Conservation (phyloP, 2,329 filamentous ascomycete genomes). For the Monosporascus ibericus region DNA sequence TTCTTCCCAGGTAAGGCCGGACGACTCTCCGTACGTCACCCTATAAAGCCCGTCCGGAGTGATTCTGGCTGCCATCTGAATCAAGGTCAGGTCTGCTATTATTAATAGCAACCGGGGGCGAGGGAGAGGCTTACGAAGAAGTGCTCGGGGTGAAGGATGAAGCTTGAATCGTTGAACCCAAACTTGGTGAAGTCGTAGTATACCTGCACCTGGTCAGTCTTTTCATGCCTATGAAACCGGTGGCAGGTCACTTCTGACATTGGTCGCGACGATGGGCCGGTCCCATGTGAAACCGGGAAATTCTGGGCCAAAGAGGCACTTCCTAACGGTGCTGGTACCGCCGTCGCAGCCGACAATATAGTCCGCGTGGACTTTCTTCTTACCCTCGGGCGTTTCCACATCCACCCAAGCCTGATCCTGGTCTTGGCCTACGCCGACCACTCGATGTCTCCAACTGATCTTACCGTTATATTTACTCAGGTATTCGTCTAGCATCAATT, state of each 20-base stretch:
- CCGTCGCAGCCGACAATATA: constrained; percentile 54
- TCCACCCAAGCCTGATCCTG: constrained; percentile 37
- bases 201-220: constrained; percentile 34
- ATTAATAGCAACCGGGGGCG: background rate
- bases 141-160: constrained; percentile 55
- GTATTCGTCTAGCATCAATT: constrained; percentile 37
- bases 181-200: constrained; percentile 55
- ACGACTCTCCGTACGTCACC: constrained; percentile 55
- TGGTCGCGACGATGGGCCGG: constrained; percentile 55
- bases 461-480: constrained; percentile 26
- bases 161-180: constrained; percentile 50
- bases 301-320: constrained; percentile 45
- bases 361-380: constrained; percentile 37
- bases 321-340: constrained; percentile 41
- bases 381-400: constrained; percentile 31
- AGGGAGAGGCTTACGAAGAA: constrained; percentile 35
- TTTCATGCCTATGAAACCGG: no score
- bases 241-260: constrained; percentile 33
- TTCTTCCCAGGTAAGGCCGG: constrained; percentile 46
- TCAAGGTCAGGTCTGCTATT: background rate
- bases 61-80: constrained; percentile 55
- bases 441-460: constrained; percentile 41
- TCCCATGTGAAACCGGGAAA: constrained; percentile 57
- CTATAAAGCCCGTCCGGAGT: constrained; percentile 55
- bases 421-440: constrained; percentile 41